Percentiles rank a stretch among this genome's conserved stretches.
These are phyloP conservation scores for Calcarisporium arbuscula DNA, from an alignment of 2,329 filamentous ascomycete genomes.

Conservation along the genomic window DNA sequence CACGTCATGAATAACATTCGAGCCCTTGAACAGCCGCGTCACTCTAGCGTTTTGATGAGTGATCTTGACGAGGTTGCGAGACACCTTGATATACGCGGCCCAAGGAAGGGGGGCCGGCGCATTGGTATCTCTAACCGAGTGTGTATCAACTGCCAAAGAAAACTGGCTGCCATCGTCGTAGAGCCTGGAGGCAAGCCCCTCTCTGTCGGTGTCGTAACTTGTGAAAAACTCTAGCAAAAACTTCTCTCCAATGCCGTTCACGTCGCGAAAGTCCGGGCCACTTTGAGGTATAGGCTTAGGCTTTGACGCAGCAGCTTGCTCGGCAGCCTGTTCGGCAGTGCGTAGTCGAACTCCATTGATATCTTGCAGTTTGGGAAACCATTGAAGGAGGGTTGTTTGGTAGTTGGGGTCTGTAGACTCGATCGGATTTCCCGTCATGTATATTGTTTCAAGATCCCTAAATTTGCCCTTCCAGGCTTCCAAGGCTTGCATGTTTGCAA, in stretches of 20 bases:
- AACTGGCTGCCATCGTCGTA: conserved; percentile 75
- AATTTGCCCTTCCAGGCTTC: conserved; percentile 76
- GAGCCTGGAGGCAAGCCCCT: conserved; percentile 54
- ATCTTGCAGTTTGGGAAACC: conserved; percentile 75
- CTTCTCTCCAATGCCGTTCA: conserved; percentile 64
- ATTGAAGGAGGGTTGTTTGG: conserved; percentile 63
- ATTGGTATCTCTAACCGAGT: conserved; percentile 42
- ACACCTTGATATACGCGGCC: conserved; percentile 69
- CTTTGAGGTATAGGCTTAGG: conserved; percentile 55
- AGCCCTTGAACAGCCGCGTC: conserved; percentile 60
- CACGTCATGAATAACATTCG: conserved; percentile 55
- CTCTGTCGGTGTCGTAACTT: conserved; percentile 66
- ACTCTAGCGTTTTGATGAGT: conserved; percentile 53
- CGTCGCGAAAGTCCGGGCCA: conserved; percentile 66
- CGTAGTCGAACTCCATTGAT: conserved; percentile 72
- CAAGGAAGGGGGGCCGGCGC: conserved; percentile 49
- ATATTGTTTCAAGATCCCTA: conserved; percentile 69
- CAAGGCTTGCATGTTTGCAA: conserved; percentile 62
- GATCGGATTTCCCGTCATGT: conserved; percentile 72
- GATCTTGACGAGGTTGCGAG: conserved; percentile 70
- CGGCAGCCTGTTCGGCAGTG: conserved; percentile 61
- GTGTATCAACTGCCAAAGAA: conserved; percentile 66
- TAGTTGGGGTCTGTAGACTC: conserved; percentile 53
- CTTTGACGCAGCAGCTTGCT: conserved; percentile 41
- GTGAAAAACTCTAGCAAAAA: conserved; percentile 71